Evolutionary conservation across 305 asterid species (phyloP), one percentile per base, ranked within the genome.

Genomic region (Solanum hybrid): DNA sequence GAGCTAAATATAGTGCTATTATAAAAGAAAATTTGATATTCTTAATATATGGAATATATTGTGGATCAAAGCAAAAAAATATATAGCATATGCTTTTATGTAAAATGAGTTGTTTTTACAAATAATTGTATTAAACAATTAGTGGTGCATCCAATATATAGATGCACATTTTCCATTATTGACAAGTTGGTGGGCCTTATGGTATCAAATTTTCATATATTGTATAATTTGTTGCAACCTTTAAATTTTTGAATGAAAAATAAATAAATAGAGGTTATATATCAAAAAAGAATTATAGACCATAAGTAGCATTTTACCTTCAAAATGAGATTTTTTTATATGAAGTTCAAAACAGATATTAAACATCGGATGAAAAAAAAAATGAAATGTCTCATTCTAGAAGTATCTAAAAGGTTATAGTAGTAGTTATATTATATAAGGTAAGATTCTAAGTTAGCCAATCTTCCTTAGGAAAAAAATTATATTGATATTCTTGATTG

Each of bases 1-100:
- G 31, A 60, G 87, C 46, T 82, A 35, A 84, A 90, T 64, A 86
- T 34, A 90, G 89, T 86, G 88, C 85, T 85, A 56, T 27, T 31
- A 51, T 32, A 56, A 85, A 40, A 72, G 71, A 85, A 51, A 69
- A 51, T 42, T 72, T 66, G 77, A 37, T 85, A 56, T n/a, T 29
- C 87, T 31, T 84, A 10, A 10, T 84, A 56, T 31, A 56, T 31
- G 22, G 75, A 31, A 85, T 20, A 84, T 51, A 56, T 85, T 32
- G 76, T 17, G 46, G 34, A 56, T 31, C 42, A 56, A 85, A 46
- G 29, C 24, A 46, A 46, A 10, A 20, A 6, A 17, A 16, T 7
- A 80, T 79, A 6, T 40, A 79, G 27, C 10, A 38, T 26, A 31
- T 51, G 13, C 7, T 56, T 90, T 34, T 60, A 22, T 89, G 88